Percentiles rank a stretch among this genome's conserved stretches.
These are phyloP conservation scores for Trichosporon faecale DNA, from an alignment of 1,284 basidiomycete species.

Conservation along the genomic window DNA sequence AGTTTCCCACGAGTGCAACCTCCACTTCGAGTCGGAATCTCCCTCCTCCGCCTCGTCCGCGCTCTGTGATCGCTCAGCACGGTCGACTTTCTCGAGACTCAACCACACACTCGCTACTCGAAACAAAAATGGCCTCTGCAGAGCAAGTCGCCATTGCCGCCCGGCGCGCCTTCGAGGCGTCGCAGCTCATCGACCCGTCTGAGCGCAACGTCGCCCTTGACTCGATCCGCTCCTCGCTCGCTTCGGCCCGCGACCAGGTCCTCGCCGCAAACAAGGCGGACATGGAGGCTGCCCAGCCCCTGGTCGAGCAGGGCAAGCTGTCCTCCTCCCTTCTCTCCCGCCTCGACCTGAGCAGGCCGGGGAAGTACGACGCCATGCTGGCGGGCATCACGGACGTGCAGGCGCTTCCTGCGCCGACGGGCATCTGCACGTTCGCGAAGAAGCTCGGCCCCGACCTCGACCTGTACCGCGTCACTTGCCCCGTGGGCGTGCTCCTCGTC, in stretches of 20 bases:
- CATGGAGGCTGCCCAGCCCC: constrained; percentile 69
- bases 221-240: constrained; percentile 66
- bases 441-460: constrained; percentile 82
- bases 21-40: constrained; percentile 9
- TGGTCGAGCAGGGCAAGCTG: constrained; percentile 79
- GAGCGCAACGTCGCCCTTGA: constrained; percentile 70
- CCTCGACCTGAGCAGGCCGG: constrained; percentile 75
- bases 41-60: neutral
- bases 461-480: constrained; percentile 90
- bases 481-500: constrained; percentile 92
- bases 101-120: neutral
- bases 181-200: constrained; percentile 68
- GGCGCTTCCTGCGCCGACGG: constrained; percentile 78
- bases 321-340: constrained; percentile 76
- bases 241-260: constrained; percentile 63
- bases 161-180: constrained; percentile 76
- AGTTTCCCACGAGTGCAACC: constrained; percentile 12
- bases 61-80: neutral
- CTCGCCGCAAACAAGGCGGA: constrained; percentile 76
- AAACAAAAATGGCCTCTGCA: constrained; percentile 31
- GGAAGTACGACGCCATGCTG: constrained; percentile 93
- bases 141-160: constrained; percentile 68
- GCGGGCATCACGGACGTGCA: constrained; percentile 87
- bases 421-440: constrained; percentile 80
- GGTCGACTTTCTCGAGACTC: neutral